phyloP scores from a whole-genome alignment of 257 asterid species.

The Coffea canephora region DNA sequence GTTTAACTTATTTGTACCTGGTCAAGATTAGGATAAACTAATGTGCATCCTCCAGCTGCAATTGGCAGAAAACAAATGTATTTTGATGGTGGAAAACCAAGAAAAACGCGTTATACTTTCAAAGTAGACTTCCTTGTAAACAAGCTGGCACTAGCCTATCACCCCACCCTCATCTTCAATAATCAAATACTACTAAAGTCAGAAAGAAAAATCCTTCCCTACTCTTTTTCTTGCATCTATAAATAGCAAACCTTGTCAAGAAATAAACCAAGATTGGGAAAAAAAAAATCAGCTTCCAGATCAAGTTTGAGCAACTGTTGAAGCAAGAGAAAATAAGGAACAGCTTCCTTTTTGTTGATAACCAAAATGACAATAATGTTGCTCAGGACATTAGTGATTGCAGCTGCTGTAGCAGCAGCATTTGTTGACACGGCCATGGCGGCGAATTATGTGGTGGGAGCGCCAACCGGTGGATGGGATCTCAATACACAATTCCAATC shows the following conservation, averaged over 20 bases:
- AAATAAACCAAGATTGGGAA: no score
- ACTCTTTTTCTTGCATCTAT: neutral
- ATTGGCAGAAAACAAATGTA: neutral
- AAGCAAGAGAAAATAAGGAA: neutral
- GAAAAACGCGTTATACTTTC: neutral
- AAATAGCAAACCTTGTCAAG: neutral
- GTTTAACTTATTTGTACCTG: neutral
- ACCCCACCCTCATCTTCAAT: neutral
- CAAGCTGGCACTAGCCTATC: conserved; percentile 13
- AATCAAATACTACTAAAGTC: neutral
- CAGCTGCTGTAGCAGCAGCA: conserved; percentile 27
- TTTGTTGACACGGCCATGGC: conserved; percentile 38
- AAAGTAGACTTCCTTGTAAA: neutral
- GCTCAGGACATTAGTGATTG: conserved; percentile 15
- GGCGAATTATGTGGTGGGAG: conserved; percentile 56
- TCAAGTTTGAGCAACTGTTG: neutral
- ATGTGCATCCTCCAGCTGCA: neutral
- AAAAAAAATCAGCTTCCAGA: no score
- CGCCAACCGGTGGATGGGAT: conserved; percentile 58
- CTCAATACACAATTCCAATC: conserved; percentile 35
- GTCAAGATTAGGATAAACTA: conserved; percentile 6
- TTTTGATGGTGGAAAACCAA: neutral
- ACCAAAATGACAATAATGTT: neutral
- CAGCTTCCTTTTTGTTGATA: neutral
- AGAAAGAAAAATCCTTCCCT: neutral